phyloP scores from a whole-genome alignment of 257 asterid genomes.

The Paulownia fortunei region DNA sequence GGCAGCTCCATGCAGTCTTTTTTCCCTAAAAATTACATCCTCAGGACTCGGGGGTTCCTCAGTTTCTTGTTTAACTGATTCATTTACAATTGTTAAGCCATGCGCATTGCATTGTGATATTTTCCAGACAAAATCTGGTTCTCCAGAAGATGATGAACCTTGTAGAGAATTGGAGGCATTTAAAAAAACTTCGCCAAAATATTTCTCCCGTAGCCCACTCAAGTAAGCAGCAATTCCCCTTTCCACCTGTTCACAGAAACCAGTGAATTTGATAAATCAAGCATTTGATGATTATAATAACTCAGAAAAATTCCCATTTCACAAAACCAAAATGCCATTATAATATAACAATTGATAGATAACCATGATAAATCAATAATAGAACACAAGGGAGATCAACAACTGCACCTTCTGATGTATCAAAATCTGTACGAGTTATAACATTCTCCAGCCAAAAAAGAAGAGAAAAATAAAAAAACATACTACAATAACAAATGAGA shows the following conservation, averaged over 20 bases:
- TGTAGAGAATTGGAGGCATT: constrained; percentile 76
- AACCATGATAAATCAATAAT: not conserved
- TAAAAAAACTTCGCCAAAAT: constrained; percentile 88
- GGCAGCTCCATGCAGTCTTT: constrained; percentile 41
- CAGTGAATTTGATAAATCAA: constrained; percentile 30
- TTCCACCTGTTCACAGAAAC: constrained; percentile 76
- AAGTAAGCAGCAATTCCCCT: constrained; percentile 81
- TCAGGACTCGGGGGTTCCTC: constrained; percentile 46
- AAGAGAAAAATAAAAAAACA: not conserved
- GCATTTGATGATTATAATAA: constrained; percentile 30
- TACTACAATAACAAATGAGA: not conserved
- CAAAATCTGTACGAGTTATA: not conserved
- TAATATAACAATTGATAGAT: not conserved
- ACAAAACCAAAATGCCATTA: constrained; percentile 3
- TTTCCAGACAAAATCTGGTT: constrained; percentile 46
- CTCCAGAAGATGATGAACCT: constrained; percentile 51
- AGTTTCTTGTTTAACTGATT: constrained; percentile 44
- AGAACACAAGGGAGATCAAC: constrained; percentile 1
- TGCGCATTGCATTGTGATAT: constrained; percentile 37
- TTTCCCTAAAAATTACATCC: constrained; percentile 42
- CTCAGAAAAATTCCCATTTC: not conserved
- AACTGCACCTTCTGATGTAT: not conserved
- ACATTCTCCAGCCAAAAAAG: constrained; percentile 11
- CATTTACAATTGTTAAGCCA: constrained; percentile 39
- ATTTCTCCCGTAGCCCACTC: constrained; percentile 94